These are phyloP conservation scores for Ophiostoma quercus DNA, from an alignment of 2,329 filamentous ascomycete species.

Conservation along the genomic window DNA sequence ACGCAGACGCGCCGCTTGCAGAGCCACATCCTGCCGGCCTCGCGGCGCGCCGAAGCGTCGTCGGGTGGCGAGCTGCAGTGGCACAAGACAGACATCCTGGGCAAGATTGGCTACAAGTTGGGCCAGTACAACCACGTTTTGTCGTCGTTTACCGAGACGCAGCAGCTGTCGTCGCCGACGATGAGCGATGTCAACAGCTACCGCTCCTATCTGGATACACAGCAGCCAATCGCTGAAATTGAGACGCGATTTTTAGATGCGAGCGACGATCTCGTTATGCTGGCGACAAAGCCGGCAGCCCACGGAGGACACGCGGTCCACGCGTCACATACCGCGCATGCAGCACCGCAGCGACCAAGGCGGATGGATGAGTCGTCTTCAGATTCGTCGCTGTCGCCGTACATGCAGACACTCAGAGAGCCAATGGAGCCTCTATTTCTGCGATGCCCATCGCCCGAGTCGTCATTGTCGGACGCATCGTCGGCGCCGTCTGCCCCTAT, in stretches of 20 bases:
- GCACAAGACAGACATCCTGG: slow-evolving; percentile 56
- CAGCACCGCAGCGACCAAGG: background rate
- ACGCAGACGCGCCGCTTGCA: slow-evolving; percentile 43
- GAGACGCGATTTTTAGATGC: slow-evolving; percentile 58
- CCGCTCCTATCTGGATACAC: slow-evolving; percentile 47
- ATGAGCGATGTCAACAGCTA: slow-evolving; percentile 44
- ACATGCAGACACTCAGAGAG: background rate
- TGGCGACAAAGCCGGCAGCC: slow-evolving; percentile 27
- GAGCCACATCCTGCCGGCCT: slow-evolving; percentile 50
- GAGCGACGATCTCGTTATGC: slow-evolving; percentile 49
- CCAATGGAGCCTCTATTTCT: slow-evolving; percentile 3
- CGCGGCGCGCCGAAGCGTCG: slow-evolving; percentile 52
- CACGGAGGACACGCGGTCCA: background rate
- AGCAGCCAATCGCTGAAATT: slow-evolving; percentile 49
- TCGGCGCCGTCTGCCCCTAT: background rate
- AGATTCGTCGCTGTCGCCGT: background rate
- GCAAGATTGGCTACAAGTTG: slow-evolving; percentile 60
- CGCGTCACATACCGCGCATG: background rate
- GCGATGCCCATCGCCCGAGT: slow-evolving; percentile 12
- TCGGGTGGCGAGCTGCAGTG: slow-evolving; percentile 54
- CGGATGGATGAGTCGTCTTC: background rate
- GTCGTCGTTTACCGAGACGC: slow-evolving; percentile 51
- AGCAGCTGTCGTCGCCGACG: slow-evolving; percentile 46
- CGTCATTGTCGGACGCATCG: slow-evolving; percentile 14
- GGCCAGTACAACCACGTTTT: slow-evolving; percentile 60